Base-by-base conservation (phyloP, 116 monocot genomes). In the Papilionanthe hybrid region DNA sequence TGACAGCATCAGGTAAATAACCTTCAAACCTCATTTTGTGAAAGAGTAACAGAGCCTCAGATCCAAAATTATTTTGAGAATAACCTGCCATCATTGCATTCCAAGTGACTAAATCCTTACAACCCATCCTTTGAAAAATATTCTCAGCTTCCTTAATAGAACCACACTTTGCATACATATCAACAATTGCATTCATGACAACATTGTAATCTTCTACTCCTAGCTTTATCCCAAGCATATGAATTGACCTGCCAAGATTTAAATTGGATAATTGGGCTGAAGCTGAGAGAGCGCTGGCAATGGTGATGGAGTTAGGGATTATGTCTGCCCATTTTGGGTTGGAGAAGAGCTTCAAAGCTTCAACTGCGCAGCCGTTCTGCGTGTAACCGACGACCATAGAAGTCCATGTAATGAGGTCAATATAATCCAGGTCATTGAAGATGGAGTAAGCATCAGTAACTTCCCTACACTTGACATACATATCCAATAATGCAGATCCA, bases 381-480 rank as follows among this genome's bases (percentile, higher is more conserved):
- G 83, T 77, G 65, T 88, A 90, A 12, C 87, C 89, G 37, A 84
- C 84, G 57, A 94, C 86, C 87, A 90, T 88, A 7, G 89, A 84
- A 55, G 92, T 94, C 88, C 92, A 92, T 0, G 84, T 78, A 74
- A 89, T 68, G 80, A 90, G 28, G 23, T 87, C 84, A 22, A 83
- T 75, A 69, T 77, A 42, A 19, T 45, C 20, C 12, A 92, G 87
- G 45, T 76, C 82, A 20, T 84, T 77, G 71, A 92, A 92, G 7
- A 92, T 45, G 0, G 42, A 42, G 18, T 86, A 76, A n/a, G 90
- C 90, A 83, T 86, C 84, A 2, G 30, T 53, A 30, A 83, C 42
- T 72, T 86, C 68, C n/a, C 82, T 89, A 63, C 90, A 90, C 78
- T 88, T 92, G 0, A 84, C 77, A 73, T 92, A 94, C 86, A 92